Conservation (phyloP, 1,284 basidiomycete genomes). For the Trichosporon sp. region DNA sequence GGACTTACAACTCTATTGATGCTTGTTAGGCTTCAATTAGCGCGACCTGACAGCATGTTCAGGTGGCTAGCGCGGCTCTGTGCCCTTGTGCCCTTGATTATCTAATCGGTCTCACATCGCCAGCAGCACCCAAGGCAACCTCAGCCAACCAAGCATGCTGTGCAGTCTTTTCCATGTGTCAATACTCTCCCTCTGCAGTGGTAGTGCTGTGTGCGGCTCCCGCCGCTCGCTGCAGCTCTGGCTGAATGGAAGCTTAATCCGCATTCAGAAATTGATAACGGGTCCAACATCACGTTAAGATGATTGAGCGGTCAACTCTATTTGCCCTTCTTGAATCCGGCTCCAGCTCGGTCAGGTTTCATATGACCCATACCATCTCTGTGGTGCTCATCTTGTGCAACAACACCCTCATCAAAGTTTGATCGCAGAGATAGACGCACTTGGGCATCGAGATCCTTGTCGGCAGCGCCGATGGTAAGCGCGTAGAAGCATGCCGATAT, state of each 20-base stretch:
- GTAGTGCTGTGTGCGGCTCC: background rate
- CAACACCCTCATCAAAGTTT: background rate
- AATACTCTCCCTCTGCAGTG: background rate
- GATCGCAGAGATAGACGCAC: background rate
- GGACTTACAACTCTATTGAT: background rate
- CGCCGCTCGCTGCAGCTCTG: background rate
- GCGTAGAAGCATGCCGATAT: background rate
- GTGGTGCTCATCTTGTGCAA: background rate
- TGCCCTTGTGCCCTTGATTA: background rate
- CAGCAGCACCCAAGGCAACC: background rate
- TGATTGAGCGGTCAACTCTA: background rate
- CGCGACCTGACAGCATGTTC: background rate
- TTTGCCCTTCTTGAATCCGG: background rate
- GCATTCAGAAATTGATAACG: background rate
- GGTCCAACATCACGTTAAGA: background rate
- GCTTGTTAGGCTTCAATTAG: background rate
- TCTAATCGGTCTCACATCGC: background rate
- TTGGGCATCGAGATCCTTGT: background rate
- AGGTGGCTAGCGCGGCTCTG: background rate
- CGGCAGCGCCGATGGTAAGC: background rate
- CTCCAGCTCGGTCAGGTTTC: background rate
- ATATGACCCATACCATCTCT: background rate
- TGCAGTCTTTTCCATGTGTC: background rate
- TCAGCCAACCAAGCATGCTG: background rate
- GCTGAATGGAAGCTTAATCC: background rate